Base-by-base conservation (phyloP, 371 early-diverging fungal genomes). In the Basidiobolus heterosporus region DNA sequence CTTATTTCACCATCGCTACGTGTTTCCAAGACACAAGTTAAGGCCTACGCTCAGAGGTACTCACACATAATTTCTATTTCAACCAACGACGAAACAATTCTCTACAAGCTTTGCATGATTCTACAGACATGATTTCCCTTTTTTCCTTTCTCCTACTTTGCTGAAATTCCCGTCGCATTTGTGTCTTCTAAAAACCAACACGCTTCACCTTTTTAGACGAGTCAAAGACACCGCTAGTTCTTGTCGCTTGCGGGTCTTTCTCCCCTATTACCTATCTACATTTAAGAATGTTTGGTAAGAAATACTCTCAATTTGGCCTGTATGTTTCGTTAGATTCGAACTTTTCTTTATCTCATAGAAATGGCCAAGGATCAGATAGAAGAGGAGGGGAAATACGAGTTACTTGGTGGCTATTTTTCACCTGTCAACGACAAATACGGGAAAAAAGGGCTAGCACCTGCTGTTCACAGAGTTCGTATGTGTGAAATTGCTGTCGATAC, bases 211-310 rank as follows among this genome's bases (percentile, higher is more conserved):
- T 30, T 30, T 21, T 52, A 85, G 91, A 90, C 65, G 71, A 79
- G 11, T 64, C 60, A 46, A 87, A 86, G 59, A 75, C 64, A 9
- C 96, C 98, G 14, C 63, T 94, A 8, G 92, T 94, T 2, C 60
- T 94, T n/a, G 86, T 97, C 4, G 95, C 90, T 0, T 97, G 98
- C 59, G 98, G 98, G 2, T 95, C 95, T 0, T 97, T 83, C 58
- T 91, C 92, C 1, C 98, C 98, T 7, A 81, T 97, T 36, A 97
- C 98, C 1, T 91, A 92, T 64, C 76, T 95, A 35, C 98, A 97
- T 54, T 64, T 97, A 53, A 80, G 98, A 53, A 91, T 97, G 88
- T 94, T 97, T 71, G 97, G 93, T 92, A 77, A 61, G 60, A 51
- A n/a, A 39, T 4, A n/a, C 40, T 9, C 19, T 36, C 15, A 24